A percentile compares a stretch with the other conserved stretches of the same genome.
These are phyloP conservation scores for Phlebiopsis flavidoalba DNA, from an alignment of 768 basidiomycete species.

Conservation along the genomic window DNA sequence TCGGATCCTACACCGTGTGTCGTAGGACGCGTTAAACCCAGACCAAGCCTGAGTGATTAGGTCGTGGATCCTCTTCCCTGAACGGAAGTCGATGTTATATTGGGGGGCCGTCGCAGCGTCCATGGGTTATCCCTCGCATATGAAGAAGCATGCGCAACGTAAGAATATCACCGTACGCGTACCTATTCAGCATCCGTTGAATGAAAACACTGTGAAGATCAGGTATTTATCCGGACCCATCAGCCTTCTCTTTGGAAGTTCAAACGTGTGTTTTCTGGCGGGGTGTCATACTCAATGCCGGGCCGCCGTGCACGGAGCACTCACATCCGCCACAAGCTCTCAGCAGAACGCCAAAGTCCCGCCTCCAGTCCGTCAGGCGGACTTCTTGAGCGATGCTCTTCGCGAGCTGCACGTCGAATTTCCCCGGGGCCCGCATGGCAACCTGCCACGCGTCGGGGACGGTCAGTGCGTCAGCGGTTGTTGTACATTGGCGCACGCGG, in stretches of 20 bases:
- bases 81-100: too few relatives aligned
- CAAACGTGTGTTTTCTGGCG: slow-evolving; percentile 71
- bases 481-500: background rate
- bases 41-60: too few relatives aligned
- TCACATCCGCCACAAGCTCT: slow-evolving; percentile 61
- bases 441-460: slow-evolving; percentile 39
- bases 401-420: slow-evolving; percentile 79
- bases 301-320: slow-evolving; percentile 18
- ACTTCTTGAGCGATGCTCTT: slow-evolving; percentile 83
- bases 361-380: slow-evolving; percentile 88
- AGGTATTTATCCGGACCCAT: slow-evolving; percentile 87
- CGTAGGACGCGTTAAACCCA: too few relatives aligned
- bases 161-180: too few relatives aligned
- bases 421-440: slow-evolving; percentile 89
- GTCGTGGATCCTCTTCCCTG: too few relatives aligned
- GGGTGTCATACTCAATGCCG: slow-evolving; percentile 1
- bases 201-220: slow-evolving; percentile 97
- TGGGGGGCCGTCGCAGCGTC: too few relatives aligned
- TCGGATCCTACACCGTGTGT: too few relatives aligned
- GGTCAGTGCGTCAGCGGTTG: background rate
- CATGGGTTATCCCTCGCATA: too few relatives aligned
- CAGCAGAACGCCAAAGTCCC: slow-evolving; percentile 77
- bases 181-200: too few relatives aligned
- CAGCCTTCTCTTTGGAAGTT: slow-evolving; percentile 76
- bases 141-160: too few relatives aligned